Evolutionary conservation across 2,329 filamentous ascomycete species (phyloP).

Genomic region (Diaporthe aspalathi): DNA sequence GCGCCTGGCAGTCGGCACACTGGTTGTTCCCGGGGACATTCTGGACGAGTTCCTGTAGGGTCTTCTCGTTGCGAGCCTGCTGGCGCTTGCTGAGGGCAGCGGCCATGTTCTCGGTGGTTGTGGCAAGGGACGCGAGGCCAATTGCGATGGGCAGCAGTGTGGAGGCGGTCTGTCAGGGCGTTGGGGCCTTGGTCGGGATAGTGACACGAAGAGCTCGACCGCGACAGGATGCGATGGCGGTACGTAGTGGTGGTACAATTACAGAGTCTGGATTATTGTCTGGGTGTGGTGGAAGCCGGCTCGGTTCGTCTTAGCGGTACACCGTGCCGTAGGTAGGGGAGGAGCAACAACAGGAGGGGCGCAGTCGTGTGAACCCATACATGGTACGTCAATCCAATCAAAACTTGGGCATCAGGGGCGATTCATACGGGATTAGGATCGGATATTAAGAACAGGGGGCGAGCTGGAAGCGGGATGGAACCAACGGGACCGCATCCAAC

Average conservation of each 20-base stretch:
- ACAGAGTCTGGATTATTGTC: slow-evolving; percentile 21
- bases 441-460: slow-evolving; percentile 35
- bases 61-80: slow-evolving; percentile 95
- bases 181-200: slow-evolving; percentile 15
- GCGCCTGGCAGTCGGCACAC: slow-evolving; percentile 92
- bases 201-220: slow-evolving; percentile 20
- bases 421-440: slow-evolving; percentile 33
- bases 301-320: slow-evolving; percentile 26
- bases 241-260: slow-evolving; percentile 20
- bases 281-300: slow-evolving; percentile 19
- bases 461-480: slow-evolving; percentile 23
- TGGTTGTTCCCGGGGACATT: slow-evolving; percentile 86
- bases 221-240: not conserved
- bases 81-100: slow-evolving; percentile 82
- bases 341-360: slow-evolving; percentile 26
- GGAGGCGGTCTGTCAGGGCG: slow-evolving; percentile 14
- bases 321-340: slow-evolving; percentile 12
- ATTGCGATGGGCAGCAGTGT: slow-evolving; percentile 3
- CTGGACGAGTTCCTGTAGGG: slow-evolving; percentile 88
- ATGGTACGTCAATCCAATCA: slow-evolving; percentile 34
- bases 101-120: slow-evolving; percentile 28
- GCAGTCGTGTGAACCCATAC: slow-evolving; percentile 26
- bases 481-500: not conserved
- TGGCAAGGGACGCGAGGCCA: slow-evolving; percentile 6
- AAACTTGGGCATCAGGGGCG: slow-evolving; percentile 35